Conservation (phyloP, 371 early-diverging fungal species). For the Mucor ambiguus region DNA sequence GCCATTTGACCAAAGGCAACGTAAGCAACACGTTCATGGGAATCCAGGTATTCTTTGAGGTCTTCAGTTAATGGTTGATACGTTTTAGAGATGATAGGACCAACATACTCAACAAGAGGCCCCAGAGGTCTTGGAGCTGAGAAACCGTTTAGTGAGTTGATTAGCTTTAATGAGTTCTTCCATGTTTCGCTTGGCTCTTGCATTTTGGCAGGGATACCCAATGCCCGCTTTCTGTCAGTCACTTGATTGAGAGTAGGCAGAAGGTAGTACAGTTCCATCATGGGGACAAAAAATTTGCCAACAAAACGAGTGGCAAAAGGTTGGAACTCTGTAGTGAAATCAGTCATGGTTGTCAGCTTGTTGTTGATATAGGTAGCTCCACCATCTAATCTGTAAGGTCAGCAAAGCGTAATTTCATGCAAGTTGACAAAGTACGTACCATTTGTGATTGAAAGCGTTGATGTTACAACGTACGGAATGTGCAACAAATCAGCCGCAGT, state of each 20-base stretch:
- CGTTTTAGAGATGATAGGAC: slow-evolving; percentile 26
- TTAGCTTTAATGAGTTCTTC: slow-evolving; percentile 23
- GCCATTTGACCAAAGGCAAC: slow-evolving; percentile 46
- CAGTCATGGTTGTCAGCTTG: background rate
- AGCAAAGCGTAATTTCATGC: background rate
- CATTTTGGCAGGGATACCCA: background rate
- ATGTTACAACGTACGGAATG: slow-evolving; percentile 7
- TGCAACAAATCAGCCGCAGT: slow-evolving; percentile 1
- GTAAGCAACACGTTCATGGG: slow-evolving; percentile 32
- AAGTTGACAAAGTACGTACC: slow-evolving; percentile 2
- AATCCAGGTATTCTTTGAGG: slow-evolving; percentile 20
- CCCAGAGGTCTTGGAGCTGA: slow-evolving; percentile 30
- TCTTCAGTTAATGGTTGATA: slow-evolving; percentile 20
- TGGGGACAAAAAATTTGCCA: slow-evolving; percentile 1
- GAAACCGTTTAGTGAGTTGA: slow-evolving; percentile 29
- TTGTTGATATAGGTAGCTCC: slow-evolving; percentile 13
- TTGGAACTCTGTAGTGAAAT: slow-evolving; percentile 12
- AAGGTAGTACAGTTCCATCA: background rate
- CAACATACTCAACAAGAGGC: slow-evolving; percentile 38
- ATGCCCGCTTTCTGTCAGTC: background rate
- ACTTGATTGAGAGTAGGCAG: background rate
- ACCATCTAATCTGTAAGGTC: background rate
- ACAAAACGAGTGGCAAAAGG: background rate
- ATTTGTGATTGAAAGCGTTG: background rate
- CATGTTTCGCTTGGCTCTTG: background rate